These are phyloP conservation scores for Castanea sativa DNA, from an alignment of 306 rosid species.

Conservation along the genomic window DNA sequence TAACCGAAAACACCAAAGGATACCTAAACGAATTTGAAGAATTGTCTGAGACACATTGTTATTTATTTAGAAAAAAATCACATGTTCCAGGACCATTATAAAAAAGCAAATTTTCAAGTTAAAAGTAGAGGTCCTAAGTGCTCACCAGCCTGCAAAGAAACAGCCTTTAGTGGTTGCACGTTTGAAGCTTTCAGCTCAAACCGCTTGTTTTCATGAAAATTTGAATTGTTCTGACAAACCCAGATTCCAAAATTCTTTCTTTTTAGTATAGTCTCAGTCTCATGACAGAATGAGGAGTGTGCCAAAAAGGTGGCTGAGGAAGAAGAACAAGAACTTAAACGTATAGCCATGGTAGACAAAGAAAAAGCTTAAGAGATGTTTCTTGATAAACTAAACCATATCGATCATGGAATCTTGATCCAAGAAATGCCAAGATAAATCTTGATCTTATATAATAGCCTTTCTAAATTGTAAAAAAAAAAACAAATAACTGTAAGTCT, in stretches of 20 bases:
- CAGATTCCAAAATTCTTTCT: conserved; percentile 6
- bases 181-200: conserved; percentile 75
- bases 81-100: neutral
- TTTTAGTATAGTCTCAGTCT: neutral
- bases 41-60: neutral
- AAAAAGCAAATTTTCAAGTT: neutral
- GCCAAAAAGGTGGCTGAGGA: neutral
- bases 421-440: neutral
- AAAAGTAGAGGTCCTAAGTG: conserved; percentile 1
- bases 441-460: neutral
- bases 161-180: conserved; percentile 62
- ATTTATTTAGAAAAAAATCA: neutral
- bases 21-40: neutral
- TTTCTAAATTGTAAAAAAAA: neutral
- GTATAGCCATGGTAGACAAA: conserved; percentile 18
- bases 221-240: conserved; percentile 36
- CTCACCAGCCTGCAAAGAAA: conserved; percentile 73
- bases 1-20: neutral
- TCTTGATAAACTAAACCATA: neutral
- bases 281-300: neutral
- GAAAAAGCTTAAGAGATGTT: neutral
- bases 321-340: conserved; percentile 12
- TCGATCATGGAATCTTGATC: neutral
- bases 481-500: neutral
- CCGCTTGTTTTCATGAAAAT: conserved; percentile 31